These are phyloP conservation scores for Lodderomyces elongisporus DNA, from an alignment of 1,139 yeast genomes.

Conservation along the genomic window DNA sequence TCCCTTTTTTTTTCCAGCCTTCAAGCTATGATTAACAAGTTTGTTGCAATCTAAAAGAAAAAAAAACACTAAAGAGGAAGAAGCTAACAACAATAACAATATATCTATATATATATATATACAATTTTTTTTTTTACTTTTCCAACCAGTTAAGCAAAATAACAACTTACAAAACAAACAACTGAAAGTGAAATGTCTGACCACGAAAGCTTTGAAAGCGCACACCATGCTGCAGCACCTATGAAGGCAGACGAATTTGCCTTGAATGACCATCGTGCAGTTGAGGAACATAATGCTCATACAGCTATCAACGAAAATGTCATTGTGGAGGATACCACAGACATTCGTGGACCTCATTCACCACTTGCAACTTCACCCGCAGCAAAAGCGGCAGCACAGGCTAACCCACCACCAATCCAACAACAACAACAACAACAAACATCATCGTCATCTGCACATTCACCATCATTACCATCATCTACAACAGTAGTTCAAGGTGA, in stretches of 20 bases:
- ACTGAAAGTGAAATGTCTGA: slow-evolving; percentile 34
- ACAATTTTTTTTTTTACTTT: neutral
- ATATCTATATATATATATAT: neutral
- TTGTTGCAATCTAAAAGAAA: no score
- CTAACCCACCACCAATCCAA: slow-evolving; percentile 4
- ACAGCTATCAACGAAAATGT: slow-evolving; percentile 8
- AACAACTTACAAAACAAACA: neutral
- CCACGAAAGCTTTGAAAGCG: slow-evolving; percentile 31
- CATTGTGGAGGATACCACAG: neutral
- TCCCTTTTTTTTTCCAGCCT: no score
- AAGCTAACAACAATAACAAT: no score
- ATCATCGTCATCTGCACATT: neutral
- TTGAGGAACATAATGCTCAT: slow-evolving; percentile 30
- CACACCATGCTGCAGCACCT: slow-evolving; percentile 28
- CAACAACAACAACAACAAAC: neutral
- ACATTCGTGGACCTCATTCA: no score
- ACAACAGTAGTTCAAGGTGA: neutral
- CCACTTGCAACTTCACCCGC: slow-evolving; percentile 1
- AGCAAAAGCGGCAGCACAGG: neutral
- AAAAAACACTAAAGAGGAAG: no score
- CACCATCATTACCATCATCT: neutral
- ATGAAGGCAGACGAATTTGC: slow-evolving; percentile 24
- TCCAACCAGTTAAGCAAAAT: neutral
- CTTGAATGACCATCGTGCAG: slow-evolving; percentile 48
- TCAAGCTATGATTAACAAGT: no score